These are phyloP conservation scores for Claviceps digitariae DNA, from an alignment of 2,329 filamentous ascomycete genomes.

Conservation along the genomic window DNA sequence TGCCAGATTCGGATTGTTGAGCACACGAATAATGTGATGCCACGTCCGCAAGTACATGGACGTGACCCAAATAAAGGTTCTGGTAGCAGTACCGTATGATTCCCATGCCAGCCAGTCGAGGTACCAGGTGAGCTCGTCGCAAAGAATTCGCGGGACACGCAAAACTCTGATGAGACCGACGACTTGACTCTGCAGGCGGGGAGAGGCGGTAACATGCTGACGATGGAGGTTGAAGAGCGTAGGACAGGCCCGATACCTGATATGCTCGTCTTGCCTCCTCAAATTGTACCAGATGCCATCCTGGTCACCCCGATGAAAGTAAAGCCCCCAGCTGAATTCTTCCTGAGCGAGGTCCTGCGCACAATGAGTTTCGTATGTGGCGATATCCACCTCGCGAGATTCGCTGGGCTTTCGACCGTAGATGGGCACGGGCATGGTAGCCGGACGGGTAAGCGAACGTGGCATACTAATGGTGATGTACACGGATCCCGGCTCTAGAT, in stretches of 20 bases:
- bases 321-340: slow-evolving; percentile 24
- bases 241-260: neutral
- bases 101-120: slow-evolving; percentile 19
- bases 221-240: slow-evolving; percentile 11
- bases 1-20: neutral
- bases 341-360: slow-evolving; percentile 11
- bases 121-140: slow-evolving; percentile 14
- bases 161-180: slow-evolving; percentile 19
- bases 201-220: slow-evolving; percentile 11
- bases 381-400: slow-evolving; percentile 7
- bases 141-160: slow-evolving; percentile 9
- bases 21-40: slow-evolving; percentile 9
- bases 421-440: neutral
- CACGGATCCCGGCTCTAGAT: slow-evolving; percentile 4
- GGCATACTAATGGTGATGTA: slow-evolving; percentile 5
- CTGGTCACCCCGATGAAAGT: slow-evolving; percentile 16
- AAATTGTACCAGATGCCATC: slow-evolving; percentile 16
- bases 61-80: slow-evolving; percentile 18
- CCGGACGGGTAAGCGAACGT: neutral
- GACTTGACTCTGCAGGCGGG: slow-evolving; percentile 15
- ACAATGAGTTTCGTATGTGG: slow-evolving; percentile 10
- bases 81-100: slow-evolving; percentile 11
- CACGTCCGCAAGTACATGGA: slow-evolving; percentile 16
- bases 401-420: neutral
- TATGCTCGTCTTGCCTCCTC: neutral